These are phyloP conservation scores for Ceratocystis colombiana DNA, from an alignment of 2,329 filamentous ascomycete genomes.

Conservation along the genomic window DNA sequence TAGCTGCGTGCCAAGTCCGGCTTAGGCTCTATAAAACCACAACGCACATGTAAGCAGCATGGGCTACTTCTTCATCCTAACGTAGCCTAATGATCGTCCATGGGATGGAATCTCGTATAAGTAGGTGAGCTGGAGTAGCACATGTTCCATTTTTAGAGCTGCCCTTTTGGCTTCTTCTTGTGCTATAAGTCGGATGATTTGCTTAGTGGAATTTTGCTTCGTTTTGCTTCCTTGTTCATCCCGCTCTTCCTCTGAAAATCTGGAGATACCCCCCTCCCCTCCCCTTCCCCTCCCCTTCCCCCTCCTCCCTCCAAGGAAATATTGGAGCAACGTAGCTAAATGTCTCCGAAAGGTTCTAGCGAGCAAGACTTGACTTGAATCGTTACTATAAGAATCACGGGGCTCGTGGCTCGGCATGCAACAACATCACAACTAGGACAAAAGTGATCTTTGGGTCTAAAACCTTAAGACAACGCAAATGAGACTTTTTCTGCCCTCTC, in stretches of 20 bases:
- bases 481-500: too few relatives aligned
- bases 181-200: background rate
- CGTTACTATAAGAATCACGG: too few relatives aligned
- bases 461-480: too few relatives aligned
- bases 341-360: background rate
- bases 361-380: background rate
- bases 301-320: background rate
- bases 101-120: constrained; percentile 7
- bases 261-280: background rate
- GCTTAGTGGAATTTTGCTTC: background rate
- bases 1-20: background rate
- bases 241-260: background rate
- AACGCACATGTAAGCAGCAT: background rate
- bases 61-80: background rate
- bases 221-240: background rate
- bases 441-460: too few relatives aligned
- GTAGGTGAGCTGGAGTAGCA: background rate
- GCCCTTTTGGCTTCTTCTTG: background rate
- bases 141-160: constrained; percentile 7
- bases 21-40: background rate
- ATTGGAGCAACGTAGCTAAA: background rate
- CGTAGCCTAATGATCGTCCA: constrained; percentile 6
- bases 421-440: background rate
- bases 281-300: background rate
- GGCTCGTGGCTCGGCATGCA: background rate